Evolutionary conservation across 2,329 filamentous ascomycete species (phyloP), one percentile per base, ranked within the genome.

Genomic region (Fusarium haematococcum): DNA sequence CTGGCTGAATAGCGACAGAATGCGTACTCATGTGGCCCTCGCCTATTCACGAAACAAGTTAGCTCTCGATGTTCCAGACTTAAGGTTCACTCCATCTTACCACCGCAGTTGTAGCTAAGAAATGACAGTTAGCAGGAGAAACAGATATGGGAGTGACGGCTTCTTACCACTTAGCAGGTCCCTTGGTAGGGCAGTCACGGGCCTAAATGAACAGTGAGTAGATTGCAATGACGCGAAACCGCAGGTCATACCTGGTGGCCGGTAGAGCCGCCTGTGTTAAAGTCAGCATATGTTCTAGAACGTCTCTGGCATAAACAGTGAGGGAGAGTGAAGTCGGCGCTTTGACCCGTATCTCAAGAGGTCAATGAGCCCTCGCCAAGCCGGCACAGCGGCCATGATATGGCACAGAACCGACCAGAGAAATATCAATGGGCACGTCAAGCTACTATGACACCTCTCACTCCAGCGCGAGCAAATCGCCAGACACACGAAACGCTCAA

Each of bases 101-200:
- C 90, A 84, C 92, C 92, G 83, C 93, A 95, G 89, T 94, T 95
- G 87, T 94, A 95, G 90, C 92, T 94, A 65, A 48, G 23, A n/a
- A n/a, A 58, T 50, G 18, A 39, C 9, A 41, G n/a, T 75, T 50
- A 75, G 69, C 37, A 43, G 37, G 41, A 23, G 45, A 18, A 20
- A 52, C 25, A 41, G 37, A 30, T 8, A 27, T 18, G n/a, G 6
- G 8, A 56, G 43, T 33, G 39, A 37, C 25, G 16, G 60, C 27
- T 48, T 84, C 91, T 84, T 87, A 95, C 93, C 93, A 95, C 85
- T 94, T 95, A 79, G 93, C 91, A 79, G 92, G 91, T 79, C 93
- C 93, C 86, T 93, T 93, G 88, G 91, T 94, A 81, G 94, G 94
- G 89, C 94, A 97, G 81, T 96, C 94, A 81, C 94, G 93, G 81